Evolutionary conservation across 2,329 filamentous ascomycete genomes (phyloP).

Genomic region (Furcasterigmium sp.): DNA sequence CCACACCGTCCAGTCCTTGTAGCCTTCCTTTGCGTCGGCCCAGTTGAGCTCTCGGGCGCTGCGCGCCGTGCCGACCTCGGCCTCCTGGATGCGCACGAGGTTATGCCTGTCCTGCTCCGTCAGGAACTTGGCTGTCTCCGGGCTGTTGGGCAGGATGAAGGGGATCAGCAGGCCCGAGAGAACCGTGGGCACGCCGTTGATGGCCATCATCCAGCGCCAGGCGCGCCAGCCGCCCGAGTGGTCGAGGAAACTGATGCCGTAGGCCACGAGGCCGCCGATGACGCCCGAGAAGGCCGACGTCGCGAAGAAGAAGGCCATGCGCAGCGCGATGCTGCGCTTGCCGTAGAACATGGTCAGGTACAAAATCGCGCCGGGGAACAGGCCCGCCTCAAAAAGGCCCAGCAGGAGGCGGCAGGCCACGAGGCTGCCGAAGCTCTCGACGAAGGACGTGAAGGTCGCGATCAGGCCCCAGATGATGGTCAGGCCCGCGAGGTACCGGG

Average conservation of each 20-base stretch:
- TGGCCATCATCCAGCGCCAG: conserved; percentile 63
- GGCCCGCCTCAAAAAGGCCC: conserved; percentile 52
- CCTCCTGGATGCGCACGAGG: conserved; percentile 42
- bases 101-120: conserved; percentile 39
- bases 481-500: conserved; percentile 36
- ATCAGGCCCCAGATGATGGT: conserved; percentile 44
- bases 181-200: conserved; percentile 51
- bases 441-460: conserved; percentile 51
- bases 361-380: conserved; percentile 54
- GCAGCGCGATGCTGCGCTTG: conserved; percentile 53
- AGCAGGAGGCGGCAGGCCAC: conserved; percentile 53
- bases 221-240: conserved; percentile 50
- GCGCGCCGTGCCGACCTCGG: conserved; percentile 30
- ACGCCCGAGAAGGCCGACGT: conserved; percentile 57
- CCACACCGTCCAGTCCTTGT: conserved; percentile 62
- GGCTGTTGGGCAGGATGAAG: conserved; percentile 54
- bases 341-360: conserved; percentile 62
- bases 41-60: conserved; percentile 26
- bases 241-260: conserved; percentile 59
- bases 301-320: conserved; percentile 59
- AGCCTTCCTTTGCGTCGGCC: conserved; percentile 48
- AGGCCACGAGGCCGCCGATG: conserved; percentile 60
- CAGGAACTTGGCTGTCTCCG: conserved; percentile 47
- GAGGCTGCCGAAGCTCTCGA: conserved; percentile 47
- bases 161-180: conserved; percentile 48